Base-by-base conservation (phyloP, 2,329 filamentous ascomycete species). In the Arthrobotrys iridis region DNA sequence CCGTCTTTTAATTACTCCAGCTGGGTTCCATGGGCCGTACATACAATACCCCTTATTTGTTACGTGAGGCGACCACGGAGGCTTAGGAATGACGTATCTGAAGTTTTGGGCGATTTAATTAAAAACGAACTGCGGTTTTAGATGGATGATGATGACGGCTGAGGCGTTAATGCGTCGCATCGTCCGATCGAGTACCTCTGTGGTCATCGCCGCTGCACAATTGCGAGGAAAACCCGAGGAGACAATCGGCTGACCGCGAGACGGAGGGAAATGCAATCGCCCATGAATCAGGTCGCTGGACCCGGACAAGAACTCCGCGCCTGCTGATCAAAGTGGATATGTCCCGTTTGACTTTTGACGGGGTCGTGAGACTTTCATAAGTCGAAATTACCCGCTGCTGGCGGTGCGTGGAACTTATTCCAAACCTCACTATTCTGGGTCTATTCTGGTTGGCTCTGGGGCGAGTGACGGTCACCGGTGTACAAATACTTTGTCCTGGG, bases 131-230 rank as follows among this genome's bases (percentile, higher is more conserved):
- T 26, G 3, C 18, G 4, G 13, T 58, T 22, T 37, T 40, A 28
- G 26, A 45, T 41, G 4, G 28, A 40, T 33, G 46, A 45, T 50
- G 65, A 68, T 71, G 66, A 60, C 37, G 37, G 66, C 15, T 57
- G 18, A 50, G 46, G 41, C 60, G 60, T 66, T 52, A 74, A 67
- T 67, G 70, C 60, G 52, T 46, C 52, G 48, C 59, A 65, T 72
- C 59, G 59, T 28, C 48, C 67, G 68, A 72, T 65, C 24, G 30
- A 28, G 20, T 52, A 18, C 33, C 57, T 40, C 26, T 63, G 41
- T 37, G 28, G 26, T n/a, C n/a, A 18, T 41, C 24, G n/a, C 11
- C 52, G 60, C 45, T 28, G 24, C 64, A 20, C 22, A 52, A 50
- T 41, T 52, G 30, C 24, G 33, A 60, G 55, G 26, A 26, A 45